These are phyloP conservation scores for Trichophyton schoenleinii DNA, from an alignment of 2,329 filamentous ascomycete genomes.

Conservation along the genomic window DNA sequence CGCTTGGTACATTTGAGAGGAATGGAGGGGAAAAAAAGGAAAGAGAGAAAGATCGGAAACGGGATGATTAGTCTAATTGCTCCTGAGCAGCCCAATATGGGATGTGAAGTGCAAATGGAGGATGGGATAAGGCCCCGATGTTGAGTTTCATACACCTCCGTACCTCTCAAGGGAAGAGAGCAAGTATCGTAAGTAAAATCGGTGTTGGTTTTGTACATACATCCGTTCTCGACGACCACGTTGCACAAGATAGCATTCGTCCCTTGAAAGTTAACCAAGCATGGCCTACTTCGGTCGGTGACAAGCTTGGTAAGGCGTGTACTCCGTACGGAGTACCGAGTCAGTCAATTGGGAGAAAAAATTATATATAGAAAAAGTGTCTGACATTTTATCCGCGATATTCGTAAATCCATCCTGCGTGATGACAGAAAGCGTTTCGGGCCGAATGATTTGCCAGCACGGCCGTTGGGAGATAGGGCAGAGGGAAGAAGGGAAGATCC, in stretches of 20 bases:
- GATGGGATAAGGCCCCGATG: neutral
- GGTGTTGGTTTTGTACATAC: no score
- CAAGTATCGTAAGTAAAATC: no score
- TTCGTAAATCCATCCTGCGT: neutral
- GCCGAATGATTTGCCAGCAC: neutral
- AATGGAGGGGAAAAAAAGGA: neutral
- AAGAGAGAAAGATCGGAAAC: neutral
- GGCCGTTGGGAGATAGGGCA: neutral
- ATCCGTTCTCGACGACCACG: neutral
- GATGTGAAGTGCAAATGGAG: neutral
- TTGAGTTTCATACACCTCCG: neutral
- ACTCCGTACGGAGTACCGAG: no score
- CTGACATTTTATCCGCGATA: neutral
- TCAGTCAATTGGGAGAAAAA: neutral
- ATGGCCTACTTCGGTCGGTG: neutral
- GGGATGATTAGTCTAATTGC: neutral
- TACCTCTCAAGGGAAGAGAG: neutral
- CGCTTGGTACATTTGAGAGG: neutral
- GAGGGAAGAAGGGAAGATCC: neutral
- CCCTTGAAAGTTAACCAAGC: neutral
- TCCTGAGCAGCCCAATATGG: neutral
- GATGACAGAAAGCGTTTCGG: neutral
- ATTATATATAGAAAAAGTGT: constrained; percentile 1
- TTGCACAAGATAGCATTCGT: neutral
- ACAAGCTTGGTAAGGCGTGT: no score